Evolutionary conservation across 768 basidiomycete genomes (phyloP).

Genomic region (Gyrodon lividus): DNA sequence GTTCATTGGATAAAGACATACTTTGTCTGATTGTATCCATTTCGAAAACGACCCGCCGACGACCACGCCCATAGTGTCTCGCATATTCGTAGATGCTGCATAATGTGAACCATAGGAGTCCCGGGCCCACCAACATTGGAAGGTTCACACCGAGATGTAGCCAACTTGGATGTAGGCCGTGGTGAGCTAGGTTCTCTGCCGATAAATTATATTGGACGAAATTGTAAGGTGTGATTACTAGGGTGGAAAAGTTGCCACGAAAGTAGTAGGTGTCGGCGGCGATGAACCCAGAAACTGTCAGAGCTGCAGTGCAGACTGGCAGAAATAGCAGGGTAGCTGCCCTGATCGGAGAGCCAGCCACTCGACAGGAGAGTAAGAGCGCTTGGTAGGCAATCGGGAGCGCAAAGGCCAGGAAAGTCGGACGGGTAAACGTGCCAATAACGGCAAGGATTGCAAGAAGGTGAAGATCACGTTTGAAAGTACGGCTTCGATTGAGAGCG

Average conservation of each 20-base stretch:
- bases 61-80: not conserved
- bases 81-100: constrained; percentile 6
- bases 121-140: constrained; percentile 39
- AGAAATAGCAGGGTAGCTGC: constrained; percentile 11
- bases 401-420: constrained; percentile 36
- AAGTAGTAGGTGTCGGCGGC: constrained; percentile 36
- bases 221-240: constrained; percentile 37
- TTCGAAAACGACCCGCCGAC: constrained; percentile 9
- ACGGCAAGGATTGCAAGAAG: constrained; percentile 27
- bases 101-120: constrained; percentile 26
- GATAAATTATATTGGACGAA: constrained; percentile 39
- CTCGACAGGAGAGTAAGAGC: constrained; percentile 13
- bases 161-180: constrained; percentile 42
- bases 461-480: constrained; percentile 19
- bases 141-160: constrained; percentile 39
- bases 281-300: constrained; percentile 18
- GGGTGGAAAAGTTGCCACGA: constrained; percentile 15
- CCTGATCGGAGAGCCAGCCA: constrained; percentile 10
- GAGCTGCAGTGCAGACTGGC: constrained; percentile 21
- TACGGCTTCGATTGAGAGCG: not conserved
- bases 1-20: not conserved
- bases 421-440: constrained; percentile 33
- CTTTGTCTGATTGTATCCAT: constrained; percentile 19
- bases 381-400: constrained; percentile 31
- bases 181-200: constrained; percentile 35